Base-by-base conservation (phyloP, 2,329 filamentous ascomycete genomes). In the Akanthomyces lecanii region DNA sequence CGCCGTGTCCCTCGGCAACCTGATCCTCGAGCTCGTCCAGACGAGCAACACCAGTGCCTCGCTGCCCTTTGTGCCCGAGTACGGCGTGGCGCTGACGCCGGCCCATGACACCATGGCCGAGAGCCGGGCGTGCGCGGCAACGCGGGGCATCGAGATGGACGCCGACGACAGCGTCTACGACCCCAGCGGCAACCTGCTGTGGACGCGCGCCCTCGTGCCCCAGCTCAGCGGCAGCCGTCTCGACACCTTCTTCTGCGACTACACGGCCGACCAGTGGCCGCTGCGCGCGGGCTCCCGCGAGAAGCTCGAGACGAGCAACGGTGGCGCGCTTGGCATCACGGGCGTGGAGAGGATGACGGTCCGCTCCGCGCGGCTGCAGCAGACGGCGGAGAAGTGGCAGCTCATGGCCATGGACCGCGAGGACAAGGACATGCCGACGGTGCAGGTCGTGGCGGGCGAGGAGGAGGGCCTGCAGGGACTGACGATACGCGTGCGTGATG, bases 21-120 rank as follows among this genome's bases (percentile, higher is more conserved):
- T 54, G n/a, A 51, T 54, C 40, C 50, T 54, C n/a, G 50, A 61
- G 58, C 58, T 61, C 58, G 58, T 61, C 10, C 48, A 61, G 50
- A 52, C 47, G 21, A 14, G 23, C 23, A 44, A 44, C 18, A 33
- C 48, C 5, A 5, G 38, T 48, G 12, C 38, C 38, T n/a, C 30
- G 16, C 6, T 52, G 36, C 47, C 57, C 16, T 51, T 51, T 16
- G 25, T 61, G 7, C 58, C 58, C 25, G 40, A 45, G n/a, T 28
- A 61, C 58, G 58, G 40, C 50, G 58, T 61, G 2, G 50, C 58
- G 5, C 48, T 61, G 33, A 47, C 40, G n/a, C 50, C 33, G 33
- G 33, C 58, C 23, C n/a, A 8, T 8, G 23, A 16, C 58, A 61
- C 28, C 48, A 30, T 47, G 33, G 25, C 40, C n/a, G 50, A 36